phyloP scores from a whole-genome alignment of 495 filamentous ascomycete species.

The Daldinia bambusicola region DNA sequence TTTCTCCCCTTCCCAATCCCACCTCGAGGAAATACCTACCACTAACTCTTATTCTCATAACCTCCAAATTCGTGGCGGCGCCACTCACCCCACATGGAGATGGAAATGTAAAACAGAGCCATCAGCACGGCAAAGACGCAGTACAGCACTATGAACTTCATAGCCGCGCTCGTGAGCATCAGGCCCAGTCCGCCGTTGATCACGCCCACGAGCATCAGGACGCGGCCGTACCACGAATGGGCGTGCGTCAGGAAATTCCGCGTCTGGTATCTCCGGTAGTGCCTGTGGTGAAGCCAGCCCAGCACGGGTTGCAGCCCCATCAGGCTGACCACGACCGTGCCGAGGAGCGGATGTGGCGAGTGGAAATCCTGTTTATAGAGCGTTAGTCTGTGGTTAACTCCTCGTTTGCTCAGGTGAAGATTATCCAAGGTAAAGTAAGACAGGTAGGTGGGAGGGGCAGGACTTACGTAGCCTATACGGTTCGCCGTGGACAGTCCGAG shows the following conservation, averaged over 20 bases:
- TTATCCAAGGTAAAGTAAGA: not conserved
- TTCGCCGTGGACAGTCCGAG: constrained; percentile 65
- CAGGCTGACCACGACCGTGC: constrained; percentile 66
- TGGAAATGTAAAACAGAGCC: constrained; percentile 55
- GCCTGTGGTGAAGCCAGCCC: constrained; percentile 71
- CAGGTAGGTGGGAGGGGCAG: too few species aligned
- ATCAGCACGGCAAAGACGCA: constrained; percentile 67
- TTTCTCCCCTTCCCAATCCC: not conserved
- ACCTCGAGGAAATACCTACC: not conserved
- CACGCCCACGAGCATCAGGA: constrained; percentile 69
- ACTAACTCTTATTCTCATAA: constrained; percentile 29
- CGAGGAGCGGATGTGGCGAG: constrained; percentile 61
- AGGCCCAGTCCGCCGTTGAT: constrained; percentile 79
- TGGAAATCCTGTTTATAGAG: constrained; percentile 49
- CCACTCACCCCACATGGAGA: constrained; percentile 40
- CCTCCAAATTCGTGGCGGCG: constrained; percentile 21
- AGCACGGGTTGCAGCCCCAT: constrained; percentile 72
- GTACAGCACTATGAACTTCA: constrained; percentile 66
- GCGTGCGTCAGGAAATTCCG: constrained; percentile 66
- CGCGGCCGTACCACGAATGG: constrained; percentile 78
- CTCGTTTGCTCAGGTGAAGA: not conserved
- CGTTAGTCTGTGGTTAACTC: not conserved
- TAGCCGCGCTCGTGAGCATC: constrained; percentile 54
- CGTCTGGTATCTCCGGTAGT: constrained; percentile 57
- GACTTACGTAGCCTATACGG: constrained; percentile 53